Evolutionary conservation across 495 filamentous ascomycete genomes (phyloP).

Genomic region (Acidomyces sp.): DNA sequence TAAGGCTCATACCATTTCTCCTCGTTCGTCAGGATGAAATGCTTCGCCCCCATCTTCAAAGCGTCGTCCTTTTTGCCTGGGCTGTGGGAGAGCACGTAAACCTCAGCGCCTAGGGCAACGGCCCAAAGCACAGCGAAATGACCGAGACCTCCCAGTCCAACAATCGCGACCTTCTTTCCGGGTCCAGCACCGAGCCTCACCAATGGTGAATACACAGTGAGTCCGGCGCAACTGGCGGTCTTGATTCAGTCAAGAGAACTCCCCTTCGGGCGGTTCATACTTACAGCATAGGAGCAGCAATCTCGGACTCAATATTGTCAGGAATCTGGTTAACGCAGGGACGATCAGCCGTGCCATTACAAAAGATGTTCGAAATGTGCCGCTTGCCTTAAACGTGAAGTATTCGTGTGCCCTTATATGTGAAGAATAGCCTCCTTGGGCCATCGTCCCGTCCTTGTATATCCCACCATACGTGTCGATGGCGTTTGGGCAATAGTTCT

Average conservation of each 20-base stretch:
- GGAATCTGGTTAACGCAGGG: too few species aligned
- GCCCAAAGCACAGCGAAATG: constrained; percentile 33
- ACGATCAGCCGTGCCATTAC: too few species aligned
- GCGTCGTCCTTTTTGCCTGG: constrained; percentile 32
- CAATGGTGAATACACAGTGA: constrained; percentile 69
- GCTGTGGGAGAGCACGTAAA: constrained; percentile 33
- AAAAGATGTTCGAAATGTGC: too few species aligned
- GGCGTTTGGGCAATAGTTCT: constrained; percentile 63
- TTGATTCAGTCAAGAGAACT: too few species aligned
- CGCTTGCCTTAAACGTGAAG: constrained; percentile 65
- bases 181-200: constrained; percentile 59
- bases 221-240: constrained; percentile 53
- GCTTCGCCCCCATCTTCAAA: constrained; percentile 30
- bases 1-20: constrained; percentile 31
- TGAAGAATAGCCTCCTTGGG: constrained; percentile 53
- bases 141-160: constrained; percentile 30
- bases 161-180: constrained; percentile 62
- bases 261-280: too few species aligned
- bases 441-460: constrained; percentile 47
- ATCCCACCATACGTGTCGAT: constrained; percentile 55
- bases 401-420: constrained; percentile 66
- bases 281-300: constrained; percentile 74
- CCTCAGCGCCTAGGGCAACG: constrained; percentile 32
- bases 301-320: constrained; percentile 47
- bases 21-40: constrained; percentile 30